Percentiles rank a stretch among this genome's conserved stretches.
Conservation (phyloP, 306 rosid genomes). For the Vicia villosa region DNA sequence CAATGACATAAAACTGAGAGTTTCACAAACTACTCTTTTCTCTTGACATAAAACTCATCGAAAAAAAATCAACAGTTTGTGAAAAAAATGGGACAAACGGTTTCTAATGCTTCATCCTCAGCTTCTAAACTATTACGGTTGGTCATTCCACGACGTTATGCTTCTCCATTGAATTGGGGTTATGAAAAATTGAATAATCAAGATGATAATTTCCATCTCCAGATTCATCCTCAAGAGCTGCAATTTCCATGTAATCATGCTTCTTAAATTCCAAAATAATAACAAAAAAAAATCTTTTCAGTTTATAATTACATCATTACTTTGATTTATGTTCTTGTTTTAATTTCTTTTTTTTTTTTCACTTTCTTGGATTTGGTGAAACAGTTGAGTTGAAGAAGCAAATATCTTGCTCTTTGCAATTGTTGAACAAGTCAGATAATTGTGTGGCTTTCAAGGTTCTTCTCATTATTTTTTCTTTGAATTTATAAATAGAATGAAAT, state of each 20-base stretch:
- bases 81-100: neutral
- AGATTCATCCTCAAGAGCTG: conserved; percentile 77
- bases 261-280: too few species aligned
- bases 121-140: neutral
- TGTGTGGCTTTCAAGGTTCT: conserved; percentile 83
- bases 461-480: too few species aligned
- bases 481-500: too few species aligned
- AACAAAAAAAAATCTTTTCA: too few species aligned
- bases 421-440: conserved; percentile 64
- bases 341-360: too few species aligned
- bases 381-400: conserved; percentile 86
- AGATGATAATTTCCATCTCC: conserved; percentile 30
- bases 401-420: conserved; percentile 79
- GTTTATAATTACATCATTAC: too few species aligned
- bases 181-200: neutral
- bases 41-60: neutral
- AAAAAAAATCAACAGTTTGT: neutral
- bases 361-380: neutral
- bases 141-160: neutral
- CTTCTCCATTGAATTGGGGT: neutral
- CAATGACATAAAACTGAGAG: neutral
- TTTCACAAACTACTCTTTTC: neutral
- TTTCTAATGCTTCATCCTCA: neutral
- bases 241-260: conserved; percentile 68
- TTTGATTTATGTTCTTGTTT: too few species aligned